A percentile compares a stretch with the other conserved stretches of the same genome.
phyloP scores from a whole-genome alignment of 2,329 filamentous ascomycete genomes.

The Colletotrichum cuscutae region DNA sequence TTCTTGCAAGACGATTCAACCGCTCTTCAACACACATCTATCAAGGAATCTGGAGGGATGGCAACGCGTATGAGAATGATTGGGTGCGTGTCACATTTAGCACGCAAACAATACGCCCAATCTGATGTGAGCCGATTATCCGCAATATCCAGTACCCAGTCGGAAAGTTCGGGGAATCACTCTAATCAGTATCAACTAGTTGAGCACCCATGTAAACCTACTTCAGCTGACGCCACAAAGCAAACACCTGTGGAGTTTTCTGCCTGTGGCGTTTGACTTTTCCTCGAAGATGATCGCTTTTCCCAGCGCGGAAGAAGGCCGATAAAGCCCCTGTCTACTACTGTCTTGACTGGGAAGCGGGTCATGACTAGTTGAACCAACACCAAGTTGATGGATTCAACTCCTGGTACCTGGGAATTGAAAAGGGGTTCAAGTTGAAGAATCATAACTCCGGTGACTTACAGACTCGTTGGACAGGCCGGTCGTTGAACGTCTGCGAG shows the following conservation, averaged over 20 bases:
- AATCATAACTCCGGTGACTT: neutral
- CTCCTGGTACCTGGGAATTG: neutral
- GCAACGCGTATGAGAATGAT: neutral
- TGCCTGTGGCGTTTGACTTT: neutral
- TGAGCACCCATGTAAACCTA: neutral
- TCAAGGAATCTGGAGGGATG: neutral
- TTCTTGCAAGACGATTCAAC: neutral
- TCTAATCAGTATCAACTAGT: neutral
- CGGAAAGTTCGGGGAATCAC: neutral
- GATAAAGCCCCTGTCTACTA: neutral
- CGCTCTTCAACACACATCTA: neutral
- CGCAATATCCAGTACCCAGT: neutral
- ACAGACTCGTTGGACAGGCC: neutral
- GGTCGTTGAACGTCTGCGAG: neutral
- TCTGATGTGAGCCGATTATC: neutral
- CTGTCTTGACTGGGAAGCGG: neutral
- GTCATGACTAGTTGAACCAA: neutral
- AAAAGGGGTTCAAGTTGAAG: neutral
- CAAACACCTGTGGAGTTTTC: neutral
- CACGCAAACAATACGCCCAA: neutral
- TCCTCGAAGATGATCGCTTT: neutral
- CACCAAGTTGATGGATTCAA: neutral
- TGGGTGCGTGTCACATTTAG: neutral
- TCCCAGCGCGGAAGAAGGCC: neutral
- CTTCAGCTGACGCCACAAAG: neutral